Evolutionary conservation across 1,139 yeast species (phyloP).

Genomic region (Taphrina deformans): DNA sequence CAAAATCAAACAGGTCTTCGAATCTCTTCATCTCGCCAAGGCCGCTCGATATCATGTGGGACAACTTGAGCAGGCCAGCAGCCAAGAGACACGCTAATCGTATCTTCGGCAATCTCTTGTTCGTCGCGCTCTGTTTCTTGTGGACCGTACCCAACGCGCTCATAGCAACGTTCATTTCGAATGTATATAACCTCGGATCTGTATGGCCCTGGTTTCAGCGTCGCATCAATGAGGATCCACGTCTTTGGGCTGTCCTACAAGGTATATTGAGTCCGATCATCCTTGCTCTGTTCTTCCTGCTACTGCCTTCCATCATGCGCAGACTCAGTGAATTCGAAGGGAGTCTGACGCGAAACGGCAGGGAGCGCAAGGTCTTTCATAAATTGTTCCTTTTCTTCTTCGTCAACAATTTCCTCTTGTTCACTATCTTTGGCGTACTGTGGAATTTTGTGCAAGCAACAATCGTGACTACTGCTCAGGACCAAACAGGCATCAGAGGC

Average conservation of each 20-base stretch:
- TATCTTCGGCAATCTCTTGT: constrained; percentile 46
- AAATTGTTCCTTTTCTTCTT: constrained; percentile 49
- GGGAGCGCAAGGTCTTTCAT: constrained; percentile 48
- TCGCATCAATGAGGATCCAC: constrained; percentile 43
- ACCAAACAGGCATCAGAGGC: constrained; percentile 39
- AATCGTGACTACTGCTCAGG: constrained; percentile 37
- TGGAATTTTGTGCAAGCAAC: constrained; percentile 48
- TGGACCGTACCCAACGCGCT: constrained; percentile 51
- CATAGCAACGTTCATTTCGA: constrained; percentile 49
- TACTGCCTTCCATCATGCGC: constrained; percentile 47
- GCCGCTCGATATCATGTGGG: constrained; percentile 49
- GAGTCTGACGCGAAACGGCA: constrained; percentile 45
- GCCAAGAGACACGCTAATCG: constrained; percentile 45
- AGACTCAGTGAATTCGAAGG: constrained; percentile 49
- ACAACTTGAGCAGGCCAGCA: constrained; percentile 44
- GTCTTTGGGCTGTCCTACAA: constrained; percentile 47
- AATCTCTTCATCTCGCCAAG: constrained; percentile 44
- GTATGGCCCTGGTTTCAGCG: constrained; percentile 45
- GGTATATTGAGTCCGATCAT: constrained; percentile 49
- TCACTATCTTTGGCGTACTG: constrained; percentile 47
- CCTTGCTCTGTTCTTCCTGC: constrained; percentile 46
- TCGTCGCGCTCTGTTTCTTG: constrained; percentile 42
- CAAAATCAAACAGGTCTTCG: constrained; percentile 26
- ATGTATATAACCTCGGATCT: constrained; percentile 45
- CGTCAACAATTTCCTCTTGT: constrained; percentile 39